phyloP scores from a whole-genome alignment of 2,329 filamentous ascomycete genomes.

The Immersiporthe knoxdaviesiana region DNA sequence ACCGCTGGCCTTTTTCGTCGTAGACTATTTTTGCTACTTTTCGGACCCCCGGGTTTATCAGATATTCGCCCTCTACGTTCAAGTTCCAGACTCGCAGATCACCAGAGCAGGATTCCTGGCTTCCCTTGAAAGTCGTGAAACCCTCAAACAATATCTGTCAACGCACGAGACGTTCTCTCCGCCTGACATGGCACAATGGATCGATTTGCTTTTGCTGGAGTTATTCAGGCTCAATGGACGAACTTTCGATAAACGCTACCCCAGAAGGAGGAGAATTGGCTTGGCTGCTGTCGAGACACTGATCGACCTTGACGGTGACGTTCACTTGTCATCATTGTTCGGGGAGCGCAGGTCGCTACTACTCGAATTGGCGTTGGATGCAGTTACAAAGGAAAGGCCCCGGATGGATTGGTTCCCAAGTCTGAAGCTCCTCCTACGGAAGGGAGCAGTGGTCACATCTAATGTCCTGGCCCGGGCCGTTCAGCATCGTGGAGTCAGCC shows the following conservation, averaged over 20 bases:
- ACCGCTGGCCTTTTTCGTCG: neutral
- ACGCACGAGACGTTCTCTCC: neutral
- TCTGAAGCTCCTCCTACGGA: neutral
- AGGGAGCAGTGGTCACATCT: neutral
- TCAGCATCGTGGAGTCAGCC: neutral
- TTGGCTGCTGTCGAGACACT: neutral
- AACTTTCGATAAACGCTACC: rapidly evolving
- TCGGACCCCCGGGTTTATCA: neutral
- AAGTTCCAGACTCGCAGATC: neutral
- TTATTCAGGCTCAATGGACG: neutral
- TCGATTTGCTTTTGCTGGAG: neutral
- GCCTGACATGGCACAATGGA: neutral
- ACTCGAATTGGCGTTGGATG: neutral
- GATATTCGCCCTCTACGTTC: neutral
- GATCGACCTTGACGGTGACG: neutral
- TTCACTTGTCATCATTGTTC: neutral
- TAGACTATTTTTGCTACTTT: neutral
- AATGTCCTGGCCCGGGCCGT: neutral
- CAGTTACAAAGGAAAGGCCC: neutral
- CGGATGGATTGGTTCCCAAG: neutral
- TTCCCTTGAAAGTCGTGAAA: neutral
- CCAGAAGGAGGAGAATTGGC: neutral
- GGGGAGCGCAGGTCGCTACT: neutral
- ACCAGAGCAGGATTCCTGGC: neutral
- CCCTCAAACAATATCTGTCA: neutral